These are phyloP conservation scores for Pseudogymnoascus sp. DNA, from an alignment of 2,329 filamentous ascomycete genomes.

Conservation along the genomic window DNA sequence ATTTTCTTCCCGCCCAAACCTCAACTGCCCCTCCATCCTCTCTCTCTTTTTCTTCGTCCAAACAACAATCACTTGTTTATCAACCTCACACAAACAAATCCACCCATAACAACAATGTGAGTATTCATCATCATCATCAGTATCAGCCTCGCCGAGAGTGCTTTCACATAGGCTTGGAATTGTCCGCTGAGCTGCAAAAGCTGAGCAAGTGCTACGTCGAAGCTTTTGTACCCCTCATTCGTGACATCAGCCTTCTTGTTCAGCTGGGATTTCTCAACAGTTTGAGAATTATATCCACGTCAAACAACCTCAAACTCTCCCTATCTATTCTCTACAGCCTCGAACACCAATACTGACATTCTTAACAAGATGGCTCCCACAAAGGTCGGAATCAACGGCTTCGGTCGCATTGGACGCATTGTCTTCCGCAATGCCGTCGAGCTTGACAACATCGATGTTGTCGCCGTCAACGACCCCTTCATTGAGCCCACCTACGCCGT, in stretches of 20 bases:
- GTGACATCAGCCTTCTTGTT: conserved; percentile 1
- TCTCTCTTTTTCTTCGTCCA: background rate
- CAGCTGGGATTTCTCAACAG: conserved; percentile 1
- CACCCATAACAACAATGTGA: conserved; percentile 6
- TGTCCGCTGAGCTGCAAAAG: background rate
- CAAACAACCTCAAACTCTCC: background rate
- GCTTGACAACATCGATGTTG: conserved; percentile 82
- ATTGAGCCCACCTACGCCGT: conserved; percentile 97
- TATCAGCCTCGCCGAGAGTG: background rate
- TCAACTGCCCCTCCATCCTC: conserved; percentile 9
- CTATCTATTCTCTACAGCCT: background rate
- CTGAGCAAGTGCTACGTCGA: background rate
- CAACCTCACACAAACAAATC: conserved; percentile 3
- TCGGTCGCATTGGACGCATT: conserved; percentile 98
- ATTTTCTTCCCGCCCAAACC: conserved; percentile 9
- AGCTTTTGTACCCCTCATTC: conserved; percentile 7
- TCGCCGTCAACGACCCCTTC: conserved; percentile 99
- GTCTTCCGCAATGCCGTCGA: conserved; percentile 97
- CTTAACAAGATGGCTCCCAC: conserved; percentile 42
- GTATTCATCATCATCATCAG: background rate
- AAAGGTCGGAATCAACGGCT: conserved; percentile 98
- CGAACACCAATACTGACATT: background rate
- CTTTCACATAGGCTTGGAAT: background rate
- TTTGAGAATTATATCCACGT: background rate
- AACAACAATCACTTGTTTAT: conserved; percentile 8